phyloP scores from a whole-genome alignment of 345 rosid genomes.

The Moricandia arvensis region DNA sequence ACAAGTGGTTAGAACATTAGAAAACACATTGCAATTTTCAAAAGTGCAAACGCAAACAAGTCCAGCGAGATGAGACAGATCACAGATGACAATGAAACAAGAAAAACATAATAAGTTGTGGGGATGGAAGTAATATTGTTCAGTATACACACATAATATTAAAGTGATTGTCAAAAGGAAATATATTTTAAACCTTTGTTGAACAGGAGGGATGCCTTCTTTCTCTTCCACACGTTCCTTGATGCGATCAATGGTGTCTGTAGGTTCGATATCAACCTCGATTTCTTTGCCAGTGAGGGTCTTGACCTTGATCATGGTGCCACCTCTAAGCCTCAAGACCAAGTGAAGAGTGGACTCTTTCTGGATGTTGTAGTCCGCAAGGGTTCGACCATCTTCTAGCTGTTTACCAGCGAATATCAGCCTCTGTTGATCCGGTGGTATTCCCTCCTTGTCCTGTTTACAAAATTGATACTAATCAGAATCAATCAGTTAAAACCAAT shows the following conservation, averaged over 20 bases:
- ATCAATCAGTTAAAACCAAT: no score
- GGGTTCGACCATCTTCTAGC: slow-evolving; percentile 89
- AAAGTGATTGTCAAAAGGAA: no score
- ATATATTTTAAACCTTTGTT: no score
- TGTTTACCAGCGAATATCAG: slow-evolving; percentile 93
- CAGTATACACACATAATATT: no score
- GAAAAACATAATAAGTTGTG: no score
- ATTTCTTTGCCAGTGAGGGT: slow-evolving; percentile 94
- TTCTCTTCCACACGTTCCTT: slow-evolving; percentile 94
- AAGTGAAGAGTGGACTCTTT: slow-evolving; percentile 91
- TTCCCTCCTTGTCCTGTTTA: slow-evolving; percentile 85
- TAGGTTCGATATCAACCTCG: slow-evolving; percentile 90
- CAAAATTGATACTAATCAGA: neutral
- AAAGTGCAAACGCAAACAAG: no score
- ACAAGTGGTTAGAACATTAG: no score
- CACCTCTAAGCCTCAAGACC: slow-evolving; percentile 91
- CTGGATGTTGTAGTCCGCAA: slow-evolving; percentile 84
- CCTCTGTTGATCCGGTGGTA: slow-evolving; percentile 92
- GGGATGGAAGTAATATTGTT: no score
- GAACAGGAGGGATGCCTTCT: slow-evolving; percentile 98
- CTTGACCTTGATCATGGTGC: slow-evolving; percentile 97
- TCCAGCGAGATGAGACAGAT: no score
- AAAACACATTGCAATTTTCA: no score
- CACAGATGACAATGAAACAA: no score
- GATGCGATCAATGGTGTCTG: slow-evolving; percentile 86